These are phyloP conservation scores for Pavlovales sp. DNA, from an alignment of 208 protist genomes.

Conservation along the genomic window DNA sequence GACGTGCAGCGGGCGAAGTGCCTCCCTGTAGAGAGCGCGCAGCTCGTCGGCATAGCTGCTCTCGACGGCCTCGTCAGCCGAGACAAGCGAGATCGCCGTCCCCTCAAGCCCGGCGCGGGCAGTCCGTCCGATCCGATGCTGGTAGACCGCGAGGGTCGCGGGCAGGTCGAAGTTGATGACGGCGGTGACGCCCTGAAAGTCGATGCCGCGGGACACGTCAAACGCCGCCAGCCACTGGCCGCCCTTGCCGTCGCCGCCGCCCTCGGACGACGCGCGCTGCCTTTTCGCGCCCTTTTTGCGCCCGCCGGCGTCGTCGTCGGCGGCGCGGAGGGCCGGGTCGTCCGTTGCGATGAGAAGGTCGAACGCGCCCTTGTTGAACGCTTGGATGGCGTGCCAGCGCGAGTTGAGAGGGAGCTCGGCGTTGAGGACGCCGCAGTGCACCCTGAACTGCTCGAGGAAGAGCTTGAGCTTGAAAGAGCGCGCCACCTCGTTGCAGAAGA, in stretches of 20 bases:
- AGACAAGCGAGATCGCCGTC: conserved; percentile 79
- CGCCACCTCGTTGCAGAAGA: conserved; percentile 87
- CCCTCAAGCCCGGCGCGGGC: conserved; percentile 78
- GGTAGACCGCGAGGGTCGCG: conserved; percentile 77
- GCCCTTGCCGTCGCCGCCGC: conserved; percentile 24
- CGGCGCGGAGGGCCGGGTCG: conserved; percentile 41
- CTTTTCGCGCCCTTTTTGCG: conserved; percentile 9
- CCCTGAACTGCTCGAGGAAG: conserved; percentile 88
- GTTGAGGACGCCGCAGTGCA: conserved; percentile 86
- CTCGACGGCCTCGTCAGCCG: conserved; percentile 64
- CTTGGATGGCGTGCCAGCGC: conserved; percentile 66
- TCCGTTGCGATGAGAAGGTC: conserved; percentile 93
- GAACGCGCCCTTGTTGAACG: conserved; percentile 88
- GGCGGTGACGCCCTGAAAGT: conserved; percentile 84
- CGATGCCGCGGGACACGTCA: conserved; percentile 84
- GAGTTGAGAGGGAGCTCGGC: conserved; percentile 88
- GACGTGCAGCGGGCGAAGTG: conserved; percentile 62
- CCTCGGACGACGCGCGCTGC: too few relatives aligned
- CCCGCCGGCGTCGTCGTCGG: background rate
- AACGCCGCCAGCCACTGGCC: conserved; percentile 51
- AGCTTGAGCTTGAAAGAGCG: conserved; percentile 85
- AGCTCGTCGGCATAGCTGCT: background rate
- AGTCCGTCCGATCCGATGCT: conserved; percentile 89
- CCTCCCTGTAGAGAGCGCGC: background rate
- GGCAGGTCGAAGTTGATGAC: conserved; percentile 94